Base-by-base conservation (phyloP, 2,329 filamentous ascomycete species). In the Fusarium sp. region DNA sequence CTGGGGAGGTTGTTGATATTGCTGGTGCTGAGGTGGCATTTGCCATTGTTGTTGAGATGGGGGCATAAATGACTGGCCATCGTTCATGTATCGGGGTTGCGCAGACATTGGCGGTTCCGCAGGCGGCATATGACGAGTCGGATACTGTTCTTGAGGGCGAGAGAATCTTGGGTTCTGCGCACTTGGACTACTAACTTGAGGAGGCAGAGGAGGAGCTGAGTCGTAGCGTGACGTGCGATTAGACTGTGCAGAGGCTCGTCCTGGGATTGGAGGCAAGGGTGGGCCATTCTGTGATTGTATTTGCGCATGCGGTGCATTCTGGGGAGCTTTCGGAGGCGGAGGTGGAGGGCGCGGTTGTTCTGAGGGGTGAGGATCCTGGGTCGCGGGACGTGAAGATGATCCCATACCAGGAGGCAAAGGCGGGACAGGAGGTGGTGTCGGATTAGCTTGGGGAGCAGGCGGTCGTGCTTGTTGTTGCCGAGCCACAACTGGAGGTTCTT, bases 401-500 rank as follows among this genome's bases (percentile, higher is more conserved):
- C 62, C 80, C 60, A 90, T 81, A 72, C 91, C 89, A 26, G 88
- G 87, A 10, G 91, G 92, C 19, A 91, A 82, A 54, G 92, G 91
- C 61, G 92, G 92, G n/a, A 91, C 79, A 14, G 90, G 89, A 32
- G 91, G 91, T 48, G 89, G 88, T 58, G 83, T 81, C 28, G 75
- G 81, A 46, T 76, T 65, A 19, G 71, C 64, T 56, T 66, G 68
- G 33, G 68, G 75, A 56, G 62, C 75, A 57, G 71, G 77, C 22
- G 79, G 76, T n/a, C 78, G 78, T 44, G 84, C 82, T 73, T 85
- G 84, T 67, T 37, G 89, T 20, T 89, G 89, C 70, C 89, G 90
- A 33, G 94, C 89, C 62, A 96, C 89, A 6, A 98, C 92, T 0
- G 96, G 96, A 10, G 96, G 96, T 74, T 99, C 96, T 79, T 96